Evolutionary conservation across 164 flowering plant genomes (phyloP).

Genomic region (Magnolia changhungtana): DNA sequence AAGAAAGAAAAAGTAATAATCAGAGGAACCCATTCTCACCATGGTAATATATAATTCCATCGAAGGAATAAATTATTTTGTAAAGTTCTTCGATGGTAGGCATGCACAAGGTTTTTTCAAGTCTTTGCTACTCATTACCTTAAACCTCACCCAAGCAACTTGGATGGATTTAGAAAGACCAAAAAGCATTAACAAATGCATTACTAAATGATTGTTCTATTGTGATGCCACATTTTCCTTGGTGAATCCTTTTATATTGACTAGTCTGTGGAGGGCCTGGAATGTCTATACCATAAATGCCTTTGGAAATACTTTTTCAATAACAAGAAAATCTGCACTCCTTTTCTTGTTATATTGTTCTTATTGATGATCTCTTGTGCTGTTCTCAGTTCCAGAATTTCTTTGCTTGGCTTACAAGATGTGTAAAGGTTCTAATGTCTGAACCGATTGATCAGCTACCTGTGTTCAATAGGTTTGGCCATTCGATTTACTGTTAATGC

Average conservation of each 20-base stretch:
- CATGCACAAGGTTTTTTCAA: background rate
- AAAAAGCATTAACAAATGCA: too few relatives aligned
- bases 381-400: slow-evolving; percentile 82
- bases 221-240: too few relatives aligned
- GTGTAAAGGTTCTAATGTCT: slow-evolving; percentile 72
- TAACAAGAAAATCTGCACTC: background rate
- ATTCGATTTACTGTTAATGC: slow-evolving; percentile 10
- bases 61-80: too few relatives aligned
- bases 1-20: background rate
- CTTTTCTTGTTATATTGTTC: background rate
- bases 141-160: background rate
- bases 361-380: background rate
- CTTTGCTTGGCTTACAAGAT: slow-evolving; percentile 86
- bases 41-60: background rate
- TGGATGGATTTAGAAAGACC: too few relatives aligned
- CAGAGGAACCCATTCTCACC: background rate
- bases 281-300: background rate
- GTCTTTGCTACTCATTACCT: background rate
- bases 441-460: slow-evolving; percentile 85
- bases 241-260: background rate
- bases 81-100: background rate
- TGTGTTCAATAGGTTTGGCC: slow-evolving; percentile 65
- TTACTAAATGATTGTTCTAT: too few relatives aligned
- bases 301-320: background rate
- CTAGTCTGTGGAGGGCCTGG: background rate